Base-by-base conservation (phyloP, 768 basidiomycete species). In the Holtermannia corniformis region DNA sequence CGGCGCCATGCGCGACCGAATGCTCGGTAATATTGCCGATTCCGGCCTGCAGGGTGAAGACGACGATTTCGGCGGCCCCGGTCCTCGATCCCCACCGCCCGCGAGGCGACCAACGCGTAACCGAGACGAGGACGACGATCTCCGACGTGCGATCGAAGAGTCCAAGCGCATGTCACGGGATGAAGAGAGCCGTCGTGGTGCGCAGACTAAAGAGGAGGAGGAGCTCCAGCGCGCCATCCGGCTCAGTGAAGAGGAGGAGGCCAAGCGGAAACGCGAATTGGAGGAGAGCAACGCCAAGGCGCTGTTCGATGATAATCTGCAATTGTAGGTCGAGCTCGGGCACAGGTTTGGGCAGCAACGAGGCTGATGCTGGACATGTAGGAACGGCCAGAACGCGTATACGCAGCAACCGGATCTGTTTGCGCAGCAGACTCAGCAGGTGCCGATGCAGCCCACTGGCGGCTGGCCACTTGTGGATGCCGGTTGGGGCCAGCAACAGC, bases 1-100 rank as follows among this genome's bases (percentile, higher is more conserved):
- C 21, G 90, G 92, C 2, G 78, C 79, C 47, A 97, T 99, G 95
- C 82, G 90, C 26, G 90, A 96, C 76, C 82, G 93, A 22, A 90
- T 99, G 90, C 77, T 86, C 50, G 80, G 81, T 42, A 84, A 83
- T 12, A 68, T 76, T 0, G 70, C 65, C 22, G 74, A 70, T 11
- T 62, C 60, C 44, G 70, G 66, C 5, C 56, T 72, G 49, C 55
- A 72, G 24, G 73, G 75, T 0, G 72, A 69, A 0, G 74, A 73
- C 14, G 78, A 75, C n/a, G 73, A 73, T 20, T 62, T n/a, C n/a
- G 1, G 10, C 60, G 60, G 0, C 60, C 58, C 41, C 72, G 56
- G 40, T 52, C 44, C 61, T 68, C 26, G 76, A 74, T 51, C 50
- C 4, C 42, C 41, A 51, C 50, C 50, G 32, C 50, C 50, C 16